A percentile compares a stretch with the other conserved stretches of the same genome.
These are phyloP conservation scores for Macrocybe sp. DNA, from an alignment of 1,284 basidiomycete species.

Conservation along the genomic window DNA sequence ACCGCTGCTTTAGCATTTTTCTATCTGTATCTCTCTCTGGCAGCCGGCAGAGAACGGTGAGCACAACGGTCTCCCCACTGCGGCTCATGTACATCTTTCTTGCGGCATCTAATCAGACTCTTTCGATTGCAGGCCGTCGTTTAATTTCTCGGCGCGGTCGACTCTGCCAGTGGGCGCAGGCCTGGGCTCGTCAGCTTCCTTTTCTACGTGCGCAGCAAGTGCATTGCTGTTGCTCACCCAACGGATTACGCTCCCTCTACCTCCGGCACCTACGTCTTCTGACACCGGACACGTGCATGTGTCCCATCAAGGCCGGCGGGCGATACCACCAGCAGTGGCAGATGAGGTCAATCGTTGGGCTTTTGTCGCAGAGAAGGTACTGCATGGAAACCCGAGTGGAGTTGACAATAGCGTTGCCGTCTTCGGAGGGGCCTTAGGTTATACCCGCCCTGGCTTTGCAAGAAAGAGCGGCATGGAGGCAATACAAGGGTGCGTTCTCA, in stretches of 20 bases:
- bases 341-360: slow-evolving; percentile 91
- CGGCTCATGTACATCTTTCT: slow-evolving; percentile 4
- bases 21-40: slow-evolving; percentile 89
- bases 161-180: slow-evolving; percentile 99
- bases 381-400: slow-evolving; percentile 97
- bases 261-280: slow-evolving; percentile 40
- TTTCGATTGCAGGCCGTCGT: slow-evolving; percentile 47
- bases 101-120: slow-evolving; percentile 3
- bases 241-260: slow-evolving; percentile 51
- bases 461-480: slow-evolving; percentile 78
- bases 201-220: slow-evolving; percentile 83
- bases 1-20: slow-evolving; percentile 83
- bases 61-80: slow-evolving; percentile 19
- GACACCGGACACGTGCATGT: slow-evolving; percentile 51
- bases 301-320: slow-evolving; percentile 60
- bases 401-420: slow-evolving; percentile 96
- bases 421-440: slow-evolving; percentile 91
- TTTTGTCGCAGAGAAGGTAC: slow-evolving; percentile 94
- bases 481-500: slow-evolving; percentile 70
- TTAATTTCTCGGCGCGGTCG: slow-evolving; percentile 82
- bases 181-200: slow-evolving; percentile 95
- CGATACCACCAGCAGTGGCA: slow-evolving; percentile 55
- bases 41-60: slow-evolving; percentile 51
- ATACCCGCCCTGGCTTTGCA: slow-evolving; percentile 78
- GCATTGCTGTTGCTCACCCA: slow-evolving; percentile 72